Percentiles rank a stretch among this genome's conserved stretches.
phyloP scores from a whole-genome alignment of 805 yeast genomes.

The Vanderwaltozyma tropicalis region DNA sequence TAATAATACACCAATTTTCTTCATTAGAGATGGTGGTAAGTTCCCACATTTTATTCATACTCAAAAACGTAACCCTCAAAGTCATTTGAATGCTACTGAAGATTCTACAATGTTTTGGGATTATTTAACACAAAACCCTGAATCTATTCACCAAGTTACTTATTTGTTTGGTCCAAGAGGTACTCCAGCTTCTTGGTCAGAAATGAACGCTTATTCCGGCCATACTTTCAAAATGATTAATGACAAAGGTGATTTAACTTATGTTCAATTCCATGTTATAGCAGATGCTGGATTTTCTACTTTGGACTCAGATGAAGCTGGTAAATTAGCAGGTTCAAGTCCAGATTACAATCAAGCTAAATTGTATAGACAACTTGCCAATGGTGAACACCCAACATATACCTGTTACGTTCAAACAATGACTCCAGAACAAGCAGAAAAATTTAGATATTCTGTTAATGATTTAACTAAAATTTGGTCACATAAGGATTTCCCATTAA shows the following conservation, averaged over 20 bases:
- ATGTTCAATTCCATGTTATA: conserved; percentile 45
- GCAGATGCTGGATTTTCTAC: conserved; percentile 43
- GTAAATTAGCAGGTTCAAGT: conserved; percentile 34
- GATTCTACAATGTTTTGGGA: conserved; percentile 52
- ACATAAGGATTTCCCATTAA: conserved; percentile 69
- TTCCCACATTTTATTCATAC: conserved; percentile 85
- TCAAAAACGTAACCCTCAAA: conserved; percentile 69
- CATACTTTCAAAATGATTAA: conserved; percentile 53
- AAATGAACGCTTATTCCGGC: conserved; percentile 56
- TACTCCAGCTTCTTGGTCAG: conserved; percentile 43
- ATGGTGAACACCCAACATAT: conserved; percentile 42
- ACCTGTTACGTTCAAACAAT: conserved; percentile 49
- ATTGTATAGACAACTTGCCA: conserved; percentile 36
- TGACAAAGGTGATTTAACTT: conserved; percentile 38
- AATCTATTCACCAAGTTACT: conserved; percentile 46
- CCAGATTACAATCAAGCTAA: conserved; percentile 40
- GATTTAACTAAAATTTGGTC: conserved; percentile 91
- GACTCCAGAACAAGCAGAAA: conserved; percentile 70
- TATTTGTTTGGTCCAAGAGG: conserved; percentile 53
- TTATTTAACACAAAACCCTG: conserved; percentile 44
- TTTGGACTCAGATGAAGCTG: conserved; percentile 37
- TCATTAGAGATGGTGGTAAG: conserved; percentile 65
- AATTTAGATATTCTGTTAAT: conserved; percentile 67
- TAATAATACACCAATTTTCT: conserved; percentile 80
- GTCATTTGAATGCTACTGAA: conserved; percentile 31